Evolutionary conservation across 345 rosid genomes (phyloP).

Genomic region (Schrenkiella parvula): DNA sequence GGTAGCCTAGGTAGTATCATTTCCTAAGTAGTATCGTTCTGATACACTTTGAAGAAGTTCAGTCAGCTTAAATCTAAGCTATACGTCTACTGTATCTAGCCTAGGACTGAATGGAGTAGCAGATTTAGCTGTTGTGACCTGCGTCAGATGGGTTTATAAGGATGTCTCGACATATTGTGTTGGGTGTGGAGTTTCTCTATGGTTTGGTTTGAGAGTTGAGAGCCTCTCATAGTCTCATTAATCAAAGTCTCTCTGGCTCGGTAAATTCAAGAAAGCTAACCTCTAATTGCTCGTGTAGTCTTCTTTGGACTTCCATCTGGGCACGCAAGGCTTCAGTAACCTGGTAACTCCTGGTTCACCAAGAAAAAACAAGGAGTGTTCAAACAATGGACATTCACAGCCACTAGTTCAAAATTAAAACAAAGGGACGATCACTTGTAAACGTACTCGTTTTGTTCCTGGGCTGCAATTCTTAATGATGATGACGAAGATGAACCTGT

Average conservation of each 20-base stretch:
- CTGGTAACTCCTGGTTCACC: slow-evolving; percentile 60
- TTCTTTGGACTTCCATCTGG: slow-evolving; percentile 97
- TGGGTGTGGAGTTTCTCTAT: no score
- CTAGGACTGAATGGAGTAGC: background rate
- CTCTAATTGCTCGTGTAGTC: slow-evolving; percentile 94
- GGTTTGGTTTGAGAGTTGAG: no score
- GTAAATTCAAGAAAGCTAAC: slow-evolving; percentile 39
- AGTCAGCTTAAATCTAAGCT: background rate
- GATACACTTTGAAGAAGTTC: background rate
- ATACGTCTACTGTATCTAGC: background rate
- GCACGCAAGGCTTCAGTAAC: slow-evolving; percentile 92
- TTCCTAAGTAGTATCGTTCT: background rate
- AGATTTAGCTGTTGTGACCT: background rate
- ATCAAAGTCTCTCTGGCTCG: background rate
- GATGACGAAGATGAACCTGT: slow-evolving; percentile 70
- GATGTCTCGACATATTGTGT: no score
- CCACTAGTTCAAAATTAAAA: background rate
- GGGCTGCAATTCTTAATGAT: slow-evolving; percentile 55
- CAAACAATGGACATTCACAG: background rate
- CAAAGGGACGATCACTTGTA: background rate
- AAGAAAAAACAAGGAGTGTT: background rate
- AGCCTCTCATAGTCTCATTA: background rate
- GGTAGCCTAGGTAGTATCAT: no score
- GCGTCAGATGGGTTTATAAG: background rate
- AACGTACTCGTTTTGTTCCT: slow-evolving; percentile 78